Evolutionary conservation across 2,329 filamentous ascomycete genomes (phyloP).

Genomic region (Fusarium piperis): DNA sequence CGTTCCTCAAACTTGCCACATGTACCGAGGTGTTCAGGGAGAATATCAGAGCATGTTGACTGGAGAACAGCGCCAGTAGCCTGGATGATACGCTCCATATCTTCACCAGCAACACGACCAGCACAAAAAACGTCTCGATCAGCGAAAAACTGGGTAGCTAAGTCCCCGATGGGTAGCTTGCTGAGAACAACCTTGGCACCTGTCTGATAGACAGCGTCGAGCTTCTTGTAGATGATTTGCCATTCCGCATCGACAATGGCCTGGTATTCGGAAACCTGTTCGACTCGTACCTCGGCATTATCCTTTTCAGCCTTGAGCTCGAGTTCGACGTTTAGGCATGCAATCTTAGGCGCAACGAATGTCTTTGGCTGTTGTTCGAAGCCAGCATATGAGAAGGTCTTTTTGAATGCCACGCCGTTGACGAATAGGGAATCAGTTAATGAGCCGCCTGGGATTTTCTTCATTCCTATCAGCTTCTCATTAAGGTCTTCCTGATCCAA

Average conservation of each 20-base stretch:
- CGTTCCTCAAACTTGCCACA: conserved; percentile 94
- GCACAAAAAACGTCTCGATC: conserved; percentile 99
- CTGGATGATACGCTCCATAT: conserved; percentile 95
- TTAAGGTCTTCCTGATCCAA: conserved; percentile 97
- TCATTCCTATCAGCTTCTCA: conserved; percentile 97
- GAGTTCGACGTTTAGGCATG: conserved; percentile 96
- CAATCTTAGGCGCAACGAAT: conserved; percentile 93
- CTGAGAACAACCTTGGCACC: conserved; percentile 97
- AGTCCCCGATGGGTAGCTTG: conserved; percentile 95
- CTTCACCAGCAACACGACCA: conserved; percentile 88
- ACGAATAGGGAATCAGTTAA: conserved; percentile 97
- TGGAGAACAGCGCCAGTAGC: conserved; percentile 92
- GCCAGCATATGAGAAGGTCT: conserved; percentile 98
- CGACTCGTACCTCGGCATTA: conserved; percentile 96
- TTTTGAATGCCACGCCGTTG: conserved; percentile 99
- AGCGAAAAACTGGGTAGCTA: conserved; percentile 97
- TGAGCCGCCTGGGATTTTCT: conserved; percentile 96
- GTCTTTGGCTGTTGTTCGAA: conserved; percentile 99
- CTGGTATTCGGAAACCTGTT: conserved; percentile 99
- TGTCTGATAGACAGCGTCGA: conserved; percentile 92
- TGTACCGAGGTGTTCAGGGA: conserved; percentile 87
- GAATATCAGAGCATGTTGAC: conserved; percentile 96
- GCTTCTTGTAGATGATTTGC: conserved; percentile 99
- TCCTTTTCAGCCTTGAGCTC: conserved; percentile 99
- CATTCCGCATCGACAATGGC: conserved; percentile 99